Evolutionary conservation across 441 rosid genomes (phyloP).

Genomic region (Geranium incanum): DNA sequence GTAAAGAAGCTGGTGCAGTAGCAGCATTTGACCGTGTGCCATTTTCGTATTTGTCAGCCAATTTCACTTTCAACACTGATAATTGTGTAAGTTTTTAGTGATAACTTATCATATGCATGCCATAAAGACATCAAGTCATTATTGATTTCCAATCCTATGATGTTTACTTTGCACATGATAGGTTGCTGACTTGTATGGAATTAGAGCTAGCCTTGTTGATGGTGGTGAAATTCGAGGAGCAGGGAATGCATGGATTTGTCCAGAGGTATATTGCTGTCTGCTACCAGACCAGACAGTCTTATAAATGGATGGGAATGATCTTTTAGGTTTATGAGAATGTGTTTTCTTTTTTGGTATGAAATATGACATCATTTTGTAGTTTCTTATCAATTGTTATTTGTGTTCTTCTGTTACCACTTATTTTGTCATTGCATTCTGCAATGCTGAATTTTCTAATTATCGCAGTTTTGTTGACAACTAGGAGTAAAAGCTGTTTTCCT

Average conservation of each 20-base stretch:
- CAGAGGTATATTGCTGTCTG: slow-evolving; percentile 52
- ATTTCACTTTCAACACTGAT: slow-evolving; percentile 95
- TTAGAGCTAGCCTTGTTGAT: slow-evolving; percentile 97
- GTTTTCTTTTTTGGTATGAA: background rate
- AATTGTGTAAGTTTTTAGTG: slow-evolving; percentile 64
- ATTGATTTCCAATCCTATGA: slow-evolving; percentile 1
- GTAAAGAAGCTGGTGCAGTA: slow-evolving; percentile 96
- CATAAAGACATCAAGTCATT: slow-evolving; percentile 11
- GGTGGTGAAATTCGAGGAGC: slow-evolving; percentile 99
- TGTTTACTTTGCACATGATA: slow-evolving; percentile 29
- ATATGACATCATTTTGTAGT: background rate
- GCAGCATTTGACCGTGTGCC: slow-evolving; percentile 99
- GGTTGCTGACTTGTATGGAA: slow-evolving; percentile 98
- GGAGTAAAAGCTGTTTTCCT: background rate
- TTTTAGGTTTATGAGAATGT: background rate
- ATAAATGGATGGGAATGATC: background rate
- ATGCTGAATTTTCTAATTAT: background rate
- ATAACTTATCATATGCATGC: slow-evolving; percentile 4
- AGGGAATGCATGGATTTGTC: slow-evolving; percentile 99
- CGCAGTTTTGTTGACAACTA: background rate
- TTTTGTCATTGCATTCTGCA: background rate
- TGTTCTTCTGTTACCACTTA: background rate
- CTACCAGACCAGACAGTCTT: background rate
- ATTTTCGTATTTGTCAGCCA: slow-evolving; percentile 94
- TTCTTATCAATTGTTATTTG: background rate